Conservation (phyloP, 2,329 filamentous ascomycete genomes). For the Didymella arachidicola region DNA sequence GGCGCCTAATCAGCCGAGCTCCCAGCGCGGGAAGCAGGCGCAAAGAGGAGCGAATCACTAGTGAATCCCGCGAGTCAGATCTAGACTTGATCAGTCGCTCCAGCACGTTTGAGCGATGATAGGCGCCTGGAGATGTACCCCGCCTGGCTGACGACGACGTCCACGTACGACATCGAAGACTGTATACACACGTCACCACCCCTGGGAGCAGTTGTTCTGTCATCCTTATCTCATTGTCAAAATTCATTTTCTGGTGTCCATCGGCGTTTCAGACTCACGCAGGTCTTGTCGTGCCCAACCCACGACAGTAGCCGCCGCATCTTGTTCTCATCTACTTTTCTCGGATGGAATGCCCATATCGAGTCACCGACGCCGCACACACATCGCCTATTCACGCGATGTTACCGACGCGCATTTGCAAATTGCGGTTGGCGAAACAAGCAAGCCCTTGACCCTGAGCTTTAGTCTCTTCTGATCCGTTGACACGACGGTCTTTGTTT, state of each 20-base stretch:
- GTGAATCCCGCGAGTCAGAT: constrained; percentile 46
- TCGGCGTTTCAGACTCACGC: constrained; percentile 22
- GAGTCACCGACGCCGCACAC: constrained; percentile 17
- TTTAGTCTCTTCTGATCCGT: constrained; percentile 22
- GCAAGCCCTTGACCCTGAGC: constrained; percentile 18
- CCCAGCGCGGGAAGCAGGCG: constrained; percentile 54
- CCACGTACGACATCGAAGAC: constrained; percentile 13
- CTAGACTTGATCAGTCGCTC: constrained; percentile 45
- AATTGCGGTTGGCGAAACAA: constrained; percentile 1
- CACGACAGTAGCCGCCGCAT: constrained; percentile 23
- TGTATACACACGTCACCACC: constrained; percentile 27
- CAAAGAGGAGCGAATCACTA: constrained; percentile 41
- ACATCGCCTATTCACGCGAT: constrained; percentile 11
- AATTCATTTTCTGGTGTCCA: constrained; percentile 24
- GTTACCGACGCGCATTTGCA: constrained; percentile 7
- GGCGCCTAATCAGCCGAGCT: constrained; percentile 54
- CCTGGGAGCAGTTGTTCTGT: constrained; percentile 27
- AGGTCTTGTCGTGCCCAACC: constrained; percentile 15
- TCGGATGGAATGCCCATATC: constrained; percentile 19
- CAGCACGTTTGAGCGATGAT: constrained; percentile 47
- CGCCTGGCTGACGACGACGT: constrained; percentile 33
- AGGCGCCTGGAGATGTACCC: constrained; percentile 26
- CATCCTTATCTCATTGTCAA: constrained; percentile 34
- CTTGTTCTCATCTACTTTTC: constrained; percentile 18
- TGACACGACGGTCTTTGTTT: constrained; percentile 18